These are phyloP conservation scores for Cadophora sp. DNA, from an alignment of 2,329 filamentous ascomycete genomes.

Conservation along the genomic window DNA sequence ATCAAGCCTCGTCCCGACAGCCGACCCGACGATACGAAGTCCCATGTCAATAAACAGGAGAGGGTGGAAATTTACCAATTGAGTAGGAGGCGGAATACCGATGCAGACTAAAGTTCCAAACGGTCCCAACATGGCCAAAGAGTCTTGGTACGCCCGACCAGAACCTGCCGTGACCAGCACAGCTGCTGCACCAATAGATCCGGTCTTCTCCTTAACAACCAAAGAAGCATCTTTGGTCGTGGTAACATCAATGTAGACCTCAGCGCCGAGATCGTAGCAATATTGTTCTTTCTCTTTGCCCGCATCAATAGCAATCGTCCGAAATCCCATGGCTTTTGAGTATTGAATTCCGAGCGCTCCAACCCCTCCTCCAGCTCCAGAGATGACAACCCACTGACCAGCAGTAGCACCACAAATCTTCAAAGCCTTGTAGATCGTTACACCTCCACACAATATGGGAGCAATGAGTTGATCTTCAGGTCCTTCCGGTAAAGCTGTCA, in stretches of 20 bases:
- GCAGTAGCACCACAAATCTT: slow-evolving; percentile 51
- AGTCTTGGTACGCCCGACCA: slow-evolving; percentile 54
- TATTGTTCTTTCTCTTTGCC: slow-evolving; percentile 32
- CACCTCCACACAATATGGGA: slow-evolving; percentile 77
- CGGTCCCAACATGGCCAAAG: slow-evolving; percentile 24
- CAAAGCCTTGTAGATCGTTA: slow-evolving; percentile 75
- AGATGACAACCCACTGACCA: slow-evolving; percentile 37
- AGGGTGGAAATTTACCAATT: slow-evolving; percentile 45
- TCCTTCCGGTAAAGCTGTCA: slow-evolving; percentile 58
- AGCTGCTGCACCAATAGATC: not conserved
- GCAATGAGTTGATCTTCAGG: slow-evolving; percentile 56
- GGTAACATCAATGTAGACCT: slow-evolving; percentile 35
- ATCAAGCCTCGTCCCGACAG: slow-evolving; percentile 48
- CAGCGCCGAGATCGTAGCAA: slow-evolving; percentile 34
- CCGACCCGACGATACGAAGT: slow-evolving; percentile 45
- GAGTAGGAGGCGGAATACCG: slow-evolving; percentile 37
- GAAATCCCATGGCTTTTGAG: slow-evolving; percentile 35
- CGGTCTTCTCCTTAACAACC: slow-evolving; percentile 21
- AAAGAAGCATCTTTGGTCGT: slow-evolving; percentile 42
- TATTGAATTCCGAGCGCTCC: slow-evolving; percentile 36
- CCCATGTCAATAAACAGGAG: slow-evolving; percentile 46
- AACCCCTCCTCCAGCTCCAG: slow-evolving; percentile 39
- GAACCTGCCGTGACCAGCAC: slow-evolving; percentile 50
- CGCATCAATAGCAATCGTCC: slow-evolving; percentile 40
- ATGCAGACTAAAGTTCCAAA: slow-evolving; percentile 30